Evolutionary conservation across 345 rosid genomes (phyloP), one percentile per base, ranked within the genome.

Genomic region (Microcos paniculata): DNA sequence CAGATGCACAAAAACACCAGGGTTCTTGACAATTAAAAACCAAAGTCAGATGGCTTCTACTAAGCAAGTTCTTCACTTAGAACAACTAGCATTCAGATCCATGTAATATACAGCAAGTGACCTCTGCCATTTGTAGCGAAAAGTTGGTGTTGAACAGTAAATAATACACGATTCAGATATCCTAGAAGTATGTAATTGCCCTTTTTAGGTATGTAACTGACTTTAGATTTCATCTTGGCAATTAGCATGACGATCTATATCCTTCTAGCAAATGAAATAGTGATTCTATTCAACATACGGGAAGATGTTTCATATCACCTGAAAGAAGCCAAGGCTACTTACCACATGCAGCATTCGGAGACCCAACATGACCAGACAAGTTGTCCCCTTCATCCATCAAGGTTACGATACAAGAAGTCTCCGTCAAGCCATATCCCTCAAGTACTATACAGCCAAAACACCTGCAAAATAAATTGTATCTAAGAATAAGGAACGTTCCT

Each of bases 361-460:
- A 91, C 62, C 98, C 98, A 63, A 94, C 95, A 80, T 94, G 98
- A 71, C 98, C 98, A 82, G 88, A 80, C 82, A 80, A 83, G 67
- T 59, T 83, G 81, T 94, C 97, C 23, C 92, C 92, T 72, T 79
- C 85, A 71, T 92, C 92, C 83, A 82, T 83, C 74, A 82, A 33
- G 80, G 88, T 88, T 81, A 90, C 88, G 73, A 92, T 40, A 80
- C 91, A 85, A 64, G 97, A 88, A 52, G 98, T 91, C 86, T 94
- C 98, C 18, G 98, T 94, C 98, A 94, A 88, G 80, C 98, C 98
- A 78, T 92, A 94, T 52, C 95, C 98, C 84, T 94, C 97, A 74
- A 84, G 65, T 72, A 94, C 88, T 74, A 81, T 76, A 81, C 98
- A 90, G 45, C 96, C 97, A 88, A 94, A 94, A 86, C 98, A 94